Conservation (phyloP, 176 grass and related monocot species). For the Phragmites australis region DNA sequence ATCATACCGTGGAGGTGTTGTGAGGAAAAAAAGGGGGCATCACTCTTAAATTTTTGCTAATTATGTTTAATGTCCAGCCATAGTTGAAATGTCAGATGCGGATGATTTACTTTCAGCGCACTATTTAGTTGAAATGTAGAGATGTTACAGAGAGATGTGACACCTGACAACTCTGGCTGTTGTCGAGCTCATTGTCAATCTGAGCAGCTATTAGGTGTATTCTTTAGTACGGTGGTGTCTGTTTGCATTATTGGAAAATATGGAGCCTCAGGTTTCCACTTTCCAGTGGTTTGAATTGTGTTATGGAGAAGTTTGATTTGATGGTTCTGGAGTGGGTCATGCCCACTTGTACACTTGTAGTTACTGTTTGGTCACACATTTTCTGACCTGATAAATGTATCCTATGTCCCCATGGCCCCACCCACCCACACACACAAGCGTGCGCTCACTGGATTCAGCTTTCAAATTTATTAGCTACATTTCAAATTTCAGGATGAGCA, state of each 20-base stretch:
- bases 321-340: background rate
- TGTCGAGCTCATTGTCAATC: background rate
- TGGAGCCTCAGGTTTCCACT: slow-evolving; percentile 2
- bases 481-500: slow-evolving; percentile 88
- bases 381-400: too few species aligned
- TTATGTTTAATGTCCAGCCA: background rate
- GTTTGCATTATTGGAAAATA: background rate
- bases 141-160: background rate
- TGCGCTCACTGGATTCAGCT: slow-evolving; percentile 7
- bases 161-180: background rate
- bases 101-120: background rate
- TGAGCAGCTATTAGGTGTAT: background rate
- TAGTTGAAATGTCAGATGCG: background rate
- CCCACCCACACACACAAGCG: too few species aligned
- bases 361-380: background rate
- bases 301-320: slow-evolving; percentile 9
- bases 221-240: background rate
- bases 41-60: background rate
- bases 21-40: too few species aligned
- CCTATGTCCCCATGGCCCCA: too few species aligned
- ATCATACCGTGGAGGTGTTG: background rate
- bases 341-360: background rate
- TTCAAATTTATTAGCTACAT: slow-evolving; percentile 31
- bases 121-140: slow-evolving; percentile 25
- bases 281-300: background rate